Percentiles rank a stretch among this genome's conserved stretches.
Evolutionary conservation across 805 yeast genomes (phyloP).

Genomic region (Ascoidea rubescens): DNA sequence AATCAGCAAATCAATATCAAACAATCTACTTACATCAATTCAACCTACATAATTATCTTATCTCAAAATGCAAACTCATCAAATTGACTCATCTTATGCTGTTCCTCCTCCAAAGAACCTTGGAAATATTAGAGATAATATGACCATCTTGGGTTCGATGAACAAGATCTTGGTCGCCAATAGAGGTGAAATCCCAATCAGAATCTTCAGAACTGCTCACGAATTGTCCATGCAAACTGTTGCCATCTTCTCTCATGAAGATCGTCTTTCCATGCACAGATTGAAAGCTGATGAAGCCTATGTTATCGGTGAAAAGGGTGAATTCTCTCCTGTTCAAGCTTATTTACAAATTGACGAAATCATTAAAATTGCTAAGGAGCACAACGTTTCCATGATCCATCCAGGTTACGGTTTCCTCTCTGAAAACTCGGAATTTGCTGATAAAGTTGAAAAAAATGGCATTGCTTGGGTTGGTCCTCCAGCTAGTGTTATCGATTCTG

Average conservation of each 20-base stretch:
- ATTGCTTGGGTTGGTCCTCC: slow-evolving; percentile 96
- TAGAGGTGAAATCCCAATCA: slow-evolving; percentile 74
- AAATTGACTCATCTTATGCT: no score
- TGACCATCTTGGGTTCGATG: slow-evolving; percentile 21
- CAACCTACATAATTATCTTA: no score
- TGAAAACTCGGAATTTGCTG: slow-evolving; percentile 88
- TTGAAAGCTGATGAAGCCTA: slow-evolving; percentile 90
- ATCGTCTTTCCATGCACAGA: slow-evolving; percentile 86
- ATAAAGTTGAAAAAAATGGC: slow-evolving; percentile 80
- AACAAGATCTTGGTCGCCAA: slow-evolving; percentile 66
- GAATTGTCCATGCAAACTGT: slow-evolving; percentile 95
- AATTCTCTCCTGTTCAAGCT: slow-evolving; percentile 91
- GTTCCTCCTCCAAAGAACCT: no score
- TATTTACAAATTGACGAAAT: slow-evolving; percentile 93
- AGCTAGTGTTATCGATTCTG: slow-evolving; percentile 74
- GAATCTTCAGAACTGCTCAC: slow-evolving; percentile 95
- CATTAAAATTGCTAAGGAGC: slow-evolving; percentile 67
- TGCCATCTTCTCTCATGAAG: slow-evolving; percentile 94
- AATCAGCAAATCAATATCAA: no score
- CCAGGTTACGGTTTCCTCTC: slow-evolving; percentile 89
- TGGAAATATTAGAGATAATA: slow-evolving; percentile 6
- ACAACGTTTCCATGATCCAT: slow-evolving; percentile 74
- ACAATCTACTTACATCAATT: no score
- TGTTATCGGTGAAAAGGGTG: slow-evolving; percentile 79
- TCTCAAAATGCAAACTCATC: no score